Evolutionary conservation across 352 stramenopile species (phyloP).

Genomic region (Globisporangium mamillatum): DNA sequence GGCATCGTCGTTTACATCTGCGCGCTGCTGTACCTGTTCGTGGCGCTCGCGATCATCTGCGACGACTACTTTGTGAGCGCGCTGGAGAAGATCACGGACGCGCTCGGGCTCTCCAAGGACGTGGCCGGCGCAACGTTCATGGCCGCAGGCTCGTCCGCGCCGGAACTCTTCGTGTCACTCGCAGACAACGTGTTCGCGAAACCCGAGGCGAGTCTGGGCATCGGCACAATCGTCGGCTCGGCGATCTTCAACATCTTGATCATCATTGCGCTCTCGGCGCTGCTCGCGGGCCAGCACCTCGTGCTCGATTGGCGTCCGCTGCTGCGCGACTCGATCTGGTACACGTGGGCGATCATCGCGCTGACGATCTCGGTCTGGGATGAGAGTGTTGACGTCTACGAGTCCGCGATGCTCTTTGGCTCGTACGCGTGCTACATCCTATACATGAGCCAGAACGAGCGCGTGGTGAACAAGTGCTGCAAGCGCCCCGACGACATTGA

Average conservation of each 20-base stretch:
- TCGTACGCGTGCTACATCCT: slow-evolving; percentile 70
- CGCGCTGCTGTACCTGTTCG: slow-evolving; percentile 72
- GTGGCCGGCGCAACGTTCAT: slow-evolving; percentile 85
- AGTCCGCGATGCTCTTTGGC: slow-evolving; percentile 63
- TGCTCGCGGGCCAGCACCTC: slow-evolving; percentile 62
- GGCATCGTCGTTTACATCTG: slow-evolving; percentile 64
- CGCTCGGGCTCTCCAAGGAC: slow-evolving; percentile 59
- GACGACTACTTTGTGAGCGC: slow-evolving; percentile 87
- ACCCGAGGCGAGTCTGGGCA: slow-evolving; percentile 53
- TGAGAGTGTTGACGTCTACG: slow-evolving; percentile 47
- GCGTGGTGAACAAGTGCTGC: slow-evolving; percentile 53
- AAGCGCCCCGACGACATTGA: slow-evolving; percentile 35
- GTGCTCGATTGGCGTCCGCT: slow-evolving; percentile 74
- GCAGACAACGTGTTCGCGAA: slow-evolving; percentile 79
- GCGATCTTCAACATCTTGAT: slow-evolving; percentile 88
- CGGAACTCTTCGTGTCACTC: slow-evolving; percentile 78
- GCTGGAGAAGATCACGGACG: slow-evolving; percentile 75
- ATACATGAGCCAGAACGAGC: slow-evolving; percentile 75
- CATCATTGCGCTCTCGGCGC: slow-evolving; percentile 78
- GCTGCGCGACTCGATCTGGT: slow-evolving; percentile 79
- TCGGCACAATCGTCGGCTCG: slow-evolving; percentile 85
- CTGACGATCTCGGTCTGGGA: slow-evolving; percentile 65
- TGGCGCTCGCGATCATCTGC: slow-evolving; percentile 85
- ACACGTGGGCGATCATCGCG: slow-evolving; percentile 54
- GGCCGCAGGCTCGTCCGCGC: slow-evolving; percentile 75